Percentiles rank a stretch among this genome's conserved stretches.
Evolutionary conservation across 257 asterid species (phyloP).

Genomic region (Scutellaria baicalensis): DNA sequence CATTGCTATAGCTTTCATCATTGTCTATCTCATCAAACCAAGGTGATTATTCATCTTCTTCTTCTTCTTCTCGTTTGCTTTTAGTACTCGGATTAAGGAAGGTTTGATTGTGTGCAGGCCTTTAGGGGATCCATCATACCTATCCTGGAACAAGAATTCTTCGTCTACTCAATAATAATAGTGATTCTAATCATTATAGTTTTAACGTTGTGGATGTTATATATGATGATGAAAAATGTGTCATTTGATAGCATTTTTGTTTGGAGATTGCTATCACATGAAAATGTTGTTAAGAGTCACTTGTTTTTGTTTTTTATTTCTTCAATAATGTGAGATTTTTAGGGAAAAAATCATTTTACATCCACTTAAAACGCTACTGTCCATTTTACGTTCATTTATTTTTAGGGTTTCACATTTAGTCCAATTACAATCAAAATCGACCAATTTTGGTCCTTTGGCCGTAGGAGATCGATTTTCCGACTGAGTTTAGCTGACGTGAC

Average conservation of each 20-base stretch:
- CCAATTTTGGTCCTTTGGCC: no score
- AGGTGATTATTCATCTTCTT: constrained; percentile 34
- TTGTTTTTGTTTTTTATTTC: no score
- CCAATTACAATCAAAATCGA: no score
- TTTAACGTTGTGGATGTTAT: neutral
- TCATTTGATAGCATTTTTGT: neutral
- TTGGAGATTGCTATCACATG: neutral
- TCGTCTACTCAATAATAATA: neutral
- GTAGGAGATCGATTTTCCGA: no score
- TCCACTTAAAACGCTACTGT: no score
- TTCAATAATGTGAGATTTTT: no score
- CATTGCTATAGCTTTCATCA: constrained; percentile 48
- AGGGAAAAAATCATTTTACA: no score
- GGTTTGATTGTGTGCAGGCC: constrained; percentile 52
- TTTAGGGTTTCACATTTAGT: no score
- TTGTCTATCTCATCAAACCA: constrained; percentile 65
- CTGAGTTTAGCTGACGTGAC: no score
- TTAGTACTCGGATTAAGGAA: neutral
- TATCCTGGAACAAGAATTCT: constrained; percentile 76
- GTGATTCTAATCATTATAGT: no score
- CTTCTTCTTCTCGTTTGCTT: neutral
- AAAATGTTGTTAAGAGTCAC: no score
- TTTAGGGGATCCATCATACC: constrained; percentile 70
- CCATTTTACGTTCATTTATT: no score
- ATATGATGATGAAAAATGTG: neutral